These are phyloP conservation scores for Diaporthe sp. DNA, from an alignment of 2,329 filamentous ascomycete genomes.

Conservation along the genomic window DNA sequence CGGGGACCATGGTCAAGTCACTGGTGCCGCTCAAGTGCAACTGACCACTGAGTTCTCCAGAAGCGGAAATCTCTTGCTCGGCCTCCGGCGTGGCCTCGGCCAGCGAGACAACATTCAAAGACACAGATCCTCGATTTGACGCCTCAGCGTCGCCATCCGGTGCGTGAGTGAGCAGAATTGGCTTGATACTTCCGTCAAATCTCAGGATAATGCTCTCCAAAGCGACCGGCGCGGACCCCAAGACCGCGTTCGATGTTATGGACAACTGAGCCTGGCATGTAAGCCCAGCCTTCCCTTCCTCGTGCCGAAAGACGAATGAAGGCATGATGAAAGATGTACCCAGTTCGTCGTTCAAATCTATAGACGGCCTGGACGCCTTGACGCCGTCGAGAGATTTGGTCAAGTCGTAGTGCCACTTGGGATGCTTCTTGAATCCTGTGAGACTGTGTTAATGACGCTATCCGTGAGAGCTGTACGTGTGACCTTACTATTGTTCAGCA, in stretches of 20 bases:
- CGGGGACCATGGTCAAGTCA: constrained; percentile 75
- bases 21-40: constrained; percentile 62
- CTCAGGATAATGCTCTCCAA: constrained; percentile 65
- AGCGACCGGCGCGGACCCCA: constrained; percentile 63
- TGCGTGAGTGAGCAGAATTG: constrained; percentile 65
- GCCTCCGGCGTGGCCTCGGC: constrained; percentile 47
- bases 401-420: constrained; percentile 73
- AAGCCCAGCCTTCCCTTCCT: constrained; percentile 63
- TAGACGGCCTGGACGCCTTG: constrained; percentile 57
- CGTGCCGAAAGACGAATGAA: constrained; percentile 46
- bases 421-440: constrained; percentile 65
- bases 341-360: constrained; percentile 64
- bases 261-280: constrained; percentile 68
- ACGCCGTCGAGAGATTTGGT: constrained; percentile 67
- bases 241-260: constrained; percentile 68
- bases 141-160: not conserved
- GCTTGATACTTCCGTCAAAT: constrained; percentile 70
- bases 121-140: constrained; percentile 40
- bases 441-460: constrained; percentile 40
- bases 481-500: constrained; percentile 70
- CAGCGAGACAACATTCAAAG: constrained; percentile 43
- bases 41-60: constrained; percentile 46
- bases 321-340: constrained; percentile 66
- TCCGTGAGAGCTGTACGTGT: not conserved
- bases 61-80: constrained; percentile 44